These are phyloP conservation scores for Catharanthus roseus DNA, from an alignment of 257 asterid species.

Conservation along the genomic window DNA sequence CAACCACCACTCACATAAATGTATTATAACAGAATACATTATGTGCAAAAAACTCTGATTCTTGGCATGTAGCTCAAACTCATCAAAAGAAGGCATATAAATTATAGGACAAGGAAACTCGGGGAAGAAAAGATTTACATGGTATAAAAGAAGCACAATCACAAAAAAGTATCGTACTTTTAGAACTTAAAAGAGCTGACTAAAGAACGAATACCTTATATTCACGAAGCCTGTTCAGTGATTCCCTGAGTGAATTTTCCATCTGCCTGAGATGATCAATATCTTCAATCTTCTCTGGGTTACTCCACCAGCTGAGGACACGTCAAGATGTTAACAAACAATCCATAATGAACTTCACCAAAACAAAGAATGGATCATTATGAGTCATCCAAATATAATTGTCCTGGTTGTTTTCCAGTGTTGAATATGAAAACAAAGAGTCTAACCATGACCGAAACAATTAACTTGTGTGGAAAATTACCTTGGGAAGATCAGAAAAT, in stretches of 20 bases:
- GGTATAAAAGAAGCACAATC: not conserved
- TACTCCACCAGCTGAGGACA: slow-evolving; percentile 64
- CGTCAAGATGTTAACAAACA: slow-evolving; percentile 4
- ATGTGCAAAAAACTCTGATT: not conserved
- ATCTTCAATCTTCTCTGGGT: slow-evolving; percentile 65
- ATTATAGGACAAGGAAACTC: not conserved
- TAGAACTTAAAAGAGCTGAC: not conserved
- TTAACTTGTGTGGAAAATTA: no score
- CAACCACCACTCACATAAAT: not conserved
- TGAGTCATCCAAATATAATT: no score
- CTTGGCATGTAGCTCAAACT: not conserved
- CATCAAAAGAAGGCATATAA: not conserved
- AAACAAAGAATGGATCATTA: no score
- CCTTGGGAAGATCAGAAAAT: no score
- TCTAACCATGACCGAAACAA: no score
- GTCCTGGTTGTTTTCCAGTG: no score
- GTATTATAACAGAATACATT: not conserved
- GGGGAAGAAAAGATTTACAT: not conserved
- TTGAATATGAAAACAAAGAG: no score
- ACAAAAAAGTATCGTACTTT: not conserved
- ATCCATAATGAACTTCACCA: not conserved
- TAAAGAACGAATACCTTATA: slow-evolving; percentile 37
- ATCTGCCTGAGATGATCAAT: slow-evolving; percentile 64
- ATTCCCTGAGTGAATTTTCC: slow-evolving; percentile 59
- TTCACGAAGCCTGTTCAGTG: slow-evolving; percentile 44